These are phyloP conservation scores for Erysiphe pulchra DNA, from an alignment of 2,329 filamentous ascomycete genomes.

Conservation along the genomic window DNA sequence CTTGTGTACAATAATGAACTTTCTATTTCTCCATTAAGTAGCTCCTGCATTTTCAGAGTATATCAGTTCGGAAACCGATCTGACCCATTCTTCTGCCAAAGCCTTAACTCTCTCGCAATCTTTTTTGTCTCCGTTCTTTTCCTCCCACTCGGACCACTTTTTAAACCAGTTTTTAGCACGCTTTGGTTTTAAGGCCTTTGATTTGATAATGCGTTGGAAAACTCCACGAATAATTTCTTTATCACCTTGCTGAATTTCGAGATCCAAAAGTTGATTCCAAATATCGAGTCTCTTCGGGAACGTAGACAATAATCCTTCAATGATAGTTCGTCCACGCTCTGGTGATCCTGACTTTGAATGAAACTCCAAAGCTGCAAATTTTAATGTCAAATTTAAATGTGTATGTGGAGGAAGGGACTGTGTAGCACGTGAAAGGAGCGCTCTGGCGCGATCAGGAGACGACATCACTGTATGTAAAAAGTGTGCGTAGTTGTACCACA, in stretches of 20 bases:
- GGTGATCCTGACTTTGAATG: slow-evolving; percentile 56
- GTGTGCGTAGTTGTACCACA: slow-evolving; percentile 87
- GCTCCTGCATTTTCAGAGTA: too few species aligned
- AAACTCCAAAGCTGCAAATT: slow-evolving; percentile 85
- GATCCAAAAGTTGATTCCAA: slow-evolving; percentile 76
- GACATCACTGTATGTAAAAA: slow-evolving; percentile 59
- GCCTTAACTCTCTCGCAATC: slow-evolving; percentile 43
- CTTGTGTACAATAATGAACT: too few species aligned
- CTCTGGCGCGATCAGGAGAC: slow-evolving; percentile 47
- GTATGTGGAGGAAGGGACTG: slow-evolving; percentile 48
- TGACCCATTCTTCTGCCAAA: slow-evolving; percentile 45
- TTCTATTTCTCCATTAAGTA: too few species aligned
- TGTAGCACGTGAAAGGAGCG: slow-evolving; percentile 56
- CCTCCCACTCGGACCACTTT: slow-evolving; percentile 77
- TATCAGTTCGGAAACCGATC: slow-evolving; percentile 9
- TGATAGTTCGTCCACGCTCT: slow-evolving; percentile 82
- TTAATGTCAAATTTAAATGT: slow-evolving; percentile 50
- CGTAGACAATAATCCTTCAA: slow-evolving; percentile 60
- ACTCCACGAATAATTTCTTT: slow-evolving; percentile 41
- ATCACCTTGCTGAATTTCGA: slow-evolving; percentile 42
- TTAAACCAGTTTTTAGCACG: slow-evolving; percentile 75
- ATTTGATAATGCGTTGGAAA: slow-evolving; percentile 54
- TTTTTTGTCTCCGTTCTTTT: slow-evolving; percentile 42
- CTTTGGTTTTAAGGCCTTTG: slow-evolving; percentile 50
- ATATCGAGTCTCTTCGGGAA: slow-evolving; percentile 79